These are phyloP conservation scores for Phoma herbarum DNA, from an alignment of 2,329 filamentous ascomycete species.

Conservation along the genomic window DNA sequence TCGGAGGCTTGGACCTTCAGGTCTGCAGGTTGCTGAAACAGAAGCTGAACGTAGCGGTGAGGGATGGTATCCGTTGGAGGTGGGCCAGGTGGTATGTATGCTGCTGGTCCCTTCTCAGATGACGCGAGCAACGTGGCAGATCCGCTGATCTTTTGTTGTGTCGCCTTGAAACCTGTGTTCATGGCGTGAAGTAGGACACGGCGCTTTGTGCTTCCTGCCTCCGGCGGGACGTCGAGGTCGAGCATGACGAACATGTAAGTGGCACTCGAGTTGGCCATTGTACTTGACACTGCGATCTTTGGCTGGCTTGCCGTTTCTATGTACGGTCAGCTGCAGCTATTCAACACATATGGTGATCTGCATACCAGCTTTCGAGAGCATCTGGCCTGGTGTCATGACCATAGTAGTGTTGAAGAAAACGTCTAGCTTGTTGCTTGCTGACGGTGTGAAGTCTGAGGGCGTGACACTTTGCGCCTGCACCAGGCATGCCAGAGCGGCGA, in stretches of 20 bases:
- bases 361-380: slow-evolving; percentile 43
- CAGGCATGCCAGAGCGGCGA: slow-evolving; percentile 34
- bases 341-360: background rate
- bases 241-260: slow-evolving; percentile 50
- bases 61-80: slow-evolving; percentile 45
- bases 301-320: slow-evolving; percentile 41
- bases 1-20: slow-evolving; percentile 35
- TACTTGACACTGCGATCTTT: slow-evolving; percentile 37
- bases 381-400: slow-evolving; percentile 41
- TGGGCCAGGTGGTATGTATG: slow-evolving; percentile 45
- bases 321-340: slow-evolving; percentile 15
- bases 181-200: slow-evolving; percentile 47
- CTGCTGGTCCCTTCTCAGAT: slow-evolving; percentile 39
- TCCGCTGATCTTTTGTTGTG: slow-evolving; percentile 36
- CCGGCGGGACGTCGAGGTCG: slow-evolving; percentile 47
- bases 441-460: slow-evolving; percentile 42
- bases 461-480: slow-evolving; percentile 43
- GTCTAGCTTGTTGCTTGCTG: slow-evolving; percentile 39
- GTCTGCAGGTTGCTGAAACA: slow-evolving; percentile 44
- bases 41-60: slow-evolving; percentile 48
- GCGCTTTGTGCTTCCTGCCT: slow-evolving; percentile 33
- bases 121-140: slow-evolving; percentile 39
- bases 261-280: slow-evolving; percentile 24
- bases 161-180: slow-evolving; percentile 47
- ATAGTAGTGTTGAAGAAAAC: slow-evolving; percentile 45